Evolutionary conservation across 495 filamentous ascomycete genomes (phyloP).

Genomic region (Diplogelasinospora grovesii): DNA sequence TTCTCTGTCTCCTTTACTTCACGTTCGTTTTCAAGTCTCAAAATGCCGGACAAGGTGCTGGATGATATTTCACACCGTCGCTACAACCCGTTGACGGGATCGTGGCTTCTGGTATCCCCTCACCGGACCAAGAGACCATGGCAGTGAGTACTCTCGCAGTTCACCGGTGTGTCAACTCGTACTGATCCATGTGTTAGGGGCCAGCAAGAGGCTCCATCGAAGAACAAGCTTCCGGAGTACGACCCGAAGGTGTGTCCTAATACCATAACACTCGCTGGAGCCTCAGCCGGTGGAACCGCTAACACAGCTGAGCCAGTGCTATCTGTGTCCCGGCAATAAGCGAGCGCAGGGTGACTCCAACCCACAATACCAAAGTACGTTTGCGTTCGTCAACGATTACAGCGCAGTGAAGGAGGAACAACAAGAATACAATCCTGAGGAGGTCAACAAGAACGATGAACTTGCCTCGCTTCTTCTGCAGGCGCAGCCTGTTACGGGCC

Average conservation of each 20-base stretch:
- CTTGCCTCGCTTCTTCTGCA: slow-evolving; percentile 72
- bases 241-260: slow-evolving; percentile 56
- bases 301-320: slow-evolving; percentile 52
- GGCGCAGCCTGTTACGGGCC: slow-evolving; percentile 82
- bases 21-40: not conserved
- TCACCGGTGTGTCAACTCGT: not conserved
- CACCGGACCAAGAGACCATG: slow-evolving; percentile 95
- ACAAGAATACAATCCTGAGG: slow-evolving; percentile 39
- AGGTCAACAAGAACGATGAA: slow-evolving; percentile 37
- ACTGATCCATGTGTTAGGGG: slow-evolving; percentile 49
- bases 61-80: slow-evolving; percentile 95
- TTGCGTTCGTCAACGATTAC: slow-evolving; percentile 97
- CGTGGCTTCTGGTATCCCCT: slow-evolving; percentile 88
- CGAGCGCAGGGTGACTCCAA: slow-evolving; percentile 87
- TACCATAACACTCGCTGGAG: too few relatives aligned
- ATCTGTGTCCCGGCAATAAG: slow-evolving; percentile 91
- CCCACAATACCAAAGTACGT: slow-evolving; percentile 78
- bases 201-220: slow-evolving; percentile 76
- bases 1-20: not conserved
- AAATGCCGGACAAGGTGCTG: slow-evolving; percentile 61
- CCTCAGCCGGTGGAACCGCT: too few relatives aligned
- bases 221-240: slow-evolving; percentile 68
- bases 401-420: slow-evolving; percentile 95
- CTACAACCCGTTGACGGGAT: slow-evolving; percentile 85
- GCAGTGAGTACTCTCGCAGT: slow-evolving; percentile 61